Evolutionary conservation across 805 yeast genomes (phyloP).

Genomic region (Helenozyma rhizophorensis): DNA sequence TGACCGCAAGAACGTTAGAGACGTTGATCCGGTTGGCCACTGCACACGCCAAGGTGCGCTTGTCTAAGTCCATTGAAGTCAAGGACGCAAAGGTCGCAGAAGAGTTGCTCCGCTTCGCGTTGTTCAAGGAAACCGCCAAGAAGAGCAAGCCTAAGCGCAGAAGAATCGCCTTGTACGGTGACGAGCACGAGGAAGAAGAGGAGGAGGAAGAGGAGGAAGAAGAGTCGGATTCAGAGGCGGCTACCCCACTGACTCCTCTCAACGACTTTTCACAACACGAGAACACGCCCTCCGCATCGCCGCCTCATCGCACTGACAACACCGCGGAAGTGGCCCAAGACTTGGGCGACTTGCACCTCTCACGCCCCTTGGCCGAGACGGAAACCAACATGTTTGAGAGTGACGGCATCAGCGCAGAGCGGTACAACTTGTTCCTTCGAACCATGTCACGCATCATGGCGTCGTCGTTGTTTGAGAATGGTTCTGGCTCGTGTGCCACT

Average conservation of each 20-base stretch:
- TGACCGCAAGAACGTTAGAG: slow-evolving; percentile 97
- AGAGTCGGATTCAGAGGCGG: slow-evolving; percentile 9
- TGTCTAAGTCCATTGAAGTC: slow-evolving; percentile 68
- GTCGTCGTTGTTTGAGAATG: slow-evolving; percentile 31
- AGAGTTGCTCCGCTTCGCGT: slow-evolving; percentile 75
- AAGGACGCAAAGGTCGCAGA: slow-evolving; percentile 86
- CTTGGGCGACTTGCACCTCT: slow-evolving; percentile 27
- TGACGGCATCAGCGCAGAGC: slow-evolving; percentile 25
- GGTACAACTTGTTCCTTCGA: slow-evolving; percentile 27
- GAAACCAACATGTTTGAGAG: slow-evolving; percentile 7
- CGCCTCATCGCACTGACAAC: slow-evolving; percentile 7
- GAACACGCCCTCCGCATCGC: slow-evolving; percentile 7
- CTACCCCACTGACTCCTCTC: neutral
- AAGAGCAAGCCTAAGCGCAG: slow-evolving; percentile 32
- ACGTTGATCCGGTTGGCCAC: slow-evolving; percentile 91
- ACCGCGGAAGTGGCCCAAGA: slow-evolving; percentile 20
- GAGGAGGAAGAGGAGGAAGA: slow-evolving; percentile 30
- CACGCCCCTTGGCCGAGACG: slow-evolving; percentile 26
- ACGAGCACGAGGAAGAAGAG: slow-evolving; percentile 27
- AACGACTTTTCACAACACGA: slow-evolving; percentile 5
- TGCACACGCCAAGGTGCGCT: slow-evolving; percentile 94
- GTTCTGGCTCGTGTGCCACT: slow-evolving; percentile 26
- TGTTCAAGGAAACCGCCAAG: slow-evolving; percentile 66
- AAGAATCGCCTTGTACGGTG: slow-evolving; percentile 9
- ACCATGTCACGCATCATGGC: slow-evolving; percentile 29